A percentile compares a stretch with the other conserved stretches of the same genome.
Conservation (phyloP, 2,329 filamentous ascomycete species). For the Metarhizium anisopliae region DNA sequence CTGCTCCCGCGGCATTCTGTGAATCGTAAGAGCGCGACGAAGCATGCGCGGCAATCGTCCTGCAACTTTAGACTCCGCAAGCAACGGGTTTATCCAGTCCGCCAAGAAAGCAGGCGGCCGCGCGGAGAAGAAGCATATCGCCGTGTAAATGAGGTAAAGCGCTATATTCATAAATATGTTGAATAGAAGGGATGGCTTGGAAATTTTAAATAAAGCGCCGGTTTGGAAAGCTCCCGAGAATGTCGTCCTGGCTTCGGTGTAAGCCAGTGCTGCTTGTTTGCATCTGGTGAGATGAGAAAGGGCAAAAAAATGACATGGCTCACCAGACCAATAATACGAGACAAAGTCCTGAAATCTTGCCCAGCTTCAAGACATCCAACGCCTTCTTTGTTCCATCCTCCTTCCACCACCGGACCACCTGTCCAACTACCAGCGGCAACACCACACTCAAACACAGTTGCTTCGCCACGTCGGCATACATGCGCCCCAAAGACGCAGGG, state of each 20-base stretch:
- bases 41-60: too few species aligned
- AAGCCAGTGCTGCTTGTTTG: too few species aligned
- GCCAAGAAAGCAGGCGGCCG: too few species aligned
- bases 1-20: too few species aligned
- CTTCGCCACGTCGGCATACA: slow-evolving; percentile 59
- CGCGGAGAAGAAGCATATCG: slow-evolving; percentile 17
- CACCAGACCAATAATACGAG: slow-evolving; percentile 40
- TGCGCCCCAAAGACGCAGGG: slow-evolving; percentile 43
- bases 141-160: slow-evolving; percentile 49
- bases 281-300: too few species aligned
- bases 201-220: slow-evolving; percentile 48
- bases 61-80: too few species aligned
- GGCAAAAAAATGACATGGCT: slow-evolving; percentile 8
- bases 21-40: too few species aligned
- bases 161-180: slow-evolving; percentile 59
- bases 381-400: too few species aligned
- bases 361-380: too few species aligned
- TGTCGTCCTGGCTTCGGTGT: slow-evolving; percentile 43
- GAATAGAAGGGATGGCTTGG: slow-evolving; percentile 53
- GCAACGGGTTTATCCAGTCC: too few species aligned
- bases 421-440: slow-evolving; percentile 44
- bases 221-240: slow-evolving; percentile 58
- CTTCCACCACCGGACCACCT: too few species aligned
- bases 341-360: slow-evolving; percentile 31
- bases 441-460: slow-evolving; percentile 61